These are phyloP conservation scores for Lactarius trivialis DNA, from an alignment of 768 basidiomycete species.

Conservation along the genomic window DNA sequence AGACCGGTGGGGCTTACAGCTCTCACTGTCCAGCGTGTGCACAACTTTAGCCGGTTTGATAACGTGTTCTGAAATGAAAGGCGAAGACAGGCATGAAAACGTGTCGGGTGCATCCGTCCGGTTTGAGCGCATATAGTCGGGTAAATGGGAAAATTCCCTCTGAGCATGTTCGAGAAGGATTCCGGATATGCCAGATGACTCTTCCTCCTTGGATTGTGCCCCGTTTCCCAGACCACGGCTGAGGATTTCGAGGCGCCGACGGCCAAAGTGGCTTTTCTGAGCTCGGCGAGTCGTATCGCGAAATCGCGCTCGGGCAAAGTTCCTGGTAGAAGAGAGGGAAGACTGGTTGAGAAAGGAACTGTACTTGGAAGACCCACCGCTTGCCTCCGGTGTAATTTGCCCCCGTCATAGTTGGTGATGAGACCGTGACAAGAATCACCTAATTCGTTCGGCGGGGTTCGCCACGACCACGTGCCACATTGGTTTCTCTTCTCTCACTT, in stretches of 20 bases:
- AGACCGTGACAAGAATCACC: background rate
- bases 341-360: background rate
- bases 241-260: slow-evolving; percentile 18
- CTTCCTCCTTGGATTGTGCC: background rate
- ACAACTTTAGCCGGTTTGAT: background rate
- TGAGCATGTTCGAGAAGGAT: slow-evolving; percentile 17
- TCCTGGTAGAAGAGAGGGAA: slow-evolving; percentile 5
- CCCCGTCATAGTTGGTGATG: slow-evolving; percentile 11
- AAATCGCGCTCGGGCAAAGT: slow-evolving; percentile 20
- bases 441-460: background rate
- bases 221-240: slow-evolving; percentile 11
- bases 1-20: background rate
- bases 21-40: background rate
- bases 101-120: background rate
- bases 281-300: slow-evolving; percentile 17
- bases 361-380: slow-evolving; percentile 1
- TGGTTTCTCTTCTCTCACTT: background rate
- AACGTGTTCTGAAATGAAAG: background rate
- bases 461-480: background rate
- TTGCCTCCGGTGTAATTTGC: slow-evolving; percentile 23
- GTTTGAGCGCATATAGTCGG: background rate
- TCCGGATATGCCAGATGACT: background rate
- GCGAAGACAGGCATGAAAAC: background rate
- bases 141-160: slow-evolving; percentile 1
- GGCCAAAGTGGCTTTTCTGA: slow-evolving; percentile 23